Percentiles rank a stretch among this genome's conserved stretches.
These are phyloP conservation scores for Pouteria glomerata DNA, from an alignment of 148 eudicot species.

Conservation along the genomic window DNA sequence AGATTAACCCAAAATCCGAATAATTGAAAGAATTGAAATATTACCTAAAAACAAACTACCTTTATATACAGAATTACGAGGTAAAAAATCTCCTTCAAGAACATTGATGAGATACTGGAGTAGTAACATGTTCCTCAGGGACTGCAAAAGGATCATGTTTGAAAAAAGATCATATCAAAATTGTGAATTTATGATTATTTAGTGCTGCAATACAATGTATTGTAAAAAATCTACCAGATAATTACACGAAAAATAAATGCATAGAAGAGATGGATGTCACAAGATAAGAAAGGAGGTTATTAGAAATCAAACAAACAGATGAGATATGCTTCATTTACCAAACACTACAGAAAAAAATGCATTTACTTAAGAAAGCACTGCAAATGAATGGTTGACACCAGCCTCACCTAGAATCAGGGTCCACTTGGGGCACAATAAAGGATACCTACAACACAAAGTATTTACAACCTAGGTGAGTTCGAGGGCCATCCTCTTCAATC, in stretches of 20 bases:
- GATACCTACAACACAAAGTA: neutral
- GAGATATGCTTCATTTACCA: neutral
- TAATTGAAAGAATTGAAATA: no score
- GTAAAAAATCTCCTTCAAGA: constrained; percentile 67
- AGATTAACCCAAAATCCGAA: constrained; percentile 15
- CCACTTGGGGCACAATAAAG: neutral
- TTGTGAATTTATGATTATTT: neutral
- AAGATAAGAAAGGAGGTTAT: neutral
- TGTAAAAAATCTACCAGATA: neutral
- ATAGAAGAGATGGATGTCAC: neutral
- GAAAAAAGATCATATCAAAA: neutral
- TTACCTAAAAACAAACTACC: constrained; percentile 41
- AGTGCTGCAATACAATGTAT: neutral
- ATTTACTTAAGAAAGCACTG: neutral
- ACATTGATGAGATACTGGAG: constrained; percentile 64
- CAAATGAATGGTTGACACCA: neutral
- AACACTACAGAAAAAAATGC: neutral
- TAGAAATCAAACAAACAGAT: neutral
- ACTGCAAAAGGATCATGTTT: constrained; percentile 38
- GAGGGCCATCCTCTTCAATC: neutral
- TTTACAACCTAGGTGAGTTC: neutral
- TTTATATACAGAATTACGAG: constrained; percentile 49
- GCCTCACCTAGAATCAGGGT: no score
- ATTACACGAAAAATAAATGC: neutral
- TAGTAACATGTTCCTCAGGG: constrained; percentile 55